Evolutionary conservation across 768 basidiomycete species (phyloP), one percentile per base, ranked within the genome.

Genomic region (Xerocomellus intermedius): DNA sequence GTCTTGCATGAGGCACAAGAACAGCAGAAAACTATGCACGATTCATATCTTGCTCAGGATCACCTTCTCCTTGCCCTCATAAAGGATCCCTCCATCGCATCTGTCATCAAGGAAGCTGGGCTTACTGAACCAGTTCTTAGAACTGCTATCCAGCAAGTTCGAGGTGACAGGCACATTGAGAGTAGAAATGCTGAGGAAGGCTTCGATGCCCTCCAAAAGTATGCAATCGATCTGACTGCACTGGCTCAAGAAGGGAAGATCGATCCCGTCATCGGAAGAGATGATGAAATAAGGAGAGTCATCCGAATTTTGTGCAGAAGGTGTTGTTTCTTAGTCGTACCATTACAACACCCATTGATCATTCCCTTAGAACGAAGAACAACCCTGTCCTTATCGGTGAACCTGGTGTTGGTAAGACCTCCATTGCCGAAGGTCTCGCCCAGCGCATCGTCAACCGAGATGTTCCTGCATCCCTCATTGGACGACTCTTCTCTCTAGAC

Each of bases 381-480:
- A 97, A 96, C 64, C 94, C 96, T n/a, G 92, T 97, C 38, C 84
- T 98, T 24, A 93, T 98, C 62, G 95, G 94, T 57, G 93, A 92
- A 73, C 91, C 90, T 44, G 90, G 96, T 70, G 94, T 96, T 22
- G 96, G 96, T 5, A 99, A 99, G 75, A 97, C 95, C 1, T 85
- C 93, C 22, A 91, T 98, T 50, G 93, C 87, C 7, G 96, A 99
- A 77, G 94, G 94, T 38, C 85, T 99, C 7, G 95, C 96, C 0
- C 95, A 96, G 68, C 85, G 96, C 43, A 96, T 98, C 57, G 84
- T 97, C 63, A 93, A 94, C 62, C 85, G 94, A 46, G 95, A 98
- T 72, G 92, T 94, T 8, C 93, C 93, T 21, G 81, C 80, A 16
- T 82, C 78, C 45, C 70, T 95, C 28, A 78, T 93, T 46, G 82